Base-by-base conservation (phyloP, 768 basidiomycete species). In the Tulasnella calospora region DNA sequence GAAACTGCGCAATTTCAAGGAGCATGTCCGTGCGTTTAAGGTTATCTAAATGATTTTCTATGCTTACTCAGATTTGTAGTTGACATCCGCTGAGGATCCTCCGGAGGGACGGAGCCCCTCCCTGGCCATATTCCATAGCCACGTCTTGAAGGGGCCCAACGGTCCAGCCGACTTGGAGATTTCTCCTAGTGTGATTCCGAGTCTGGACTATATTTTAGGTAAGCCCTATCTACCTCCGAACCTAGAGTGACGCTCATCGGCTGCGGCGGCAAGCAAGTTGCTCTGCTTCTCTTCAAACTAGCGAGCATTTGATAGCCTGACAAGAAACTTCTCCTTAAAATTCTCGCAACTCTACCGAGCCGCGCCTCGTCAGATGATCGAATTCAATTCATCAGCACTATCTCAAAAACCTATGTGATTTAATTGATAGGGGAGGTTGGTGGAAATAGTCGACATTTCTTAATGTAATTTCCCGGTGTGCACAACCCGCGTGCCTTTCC, bases 201-300 rank as follows among this genome's bases (percentile, higher is more conserved):
- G 35, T 36, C 40, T 76, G 27, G 57, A 76, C 33, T 40, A 55
- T 41, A 67, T 76, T 4, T 15, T 76, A 27, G n/a, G 74, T 75
- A 30, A 30, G 46, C 33, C 6, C 19, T 57, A 10, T 17, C 15
- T 51, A 9, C 33, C 41, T 30, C 38, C 27, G 19, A 19, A 8
- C 7, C 40, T 30, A 4, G 17, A 19, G 21, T 38, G 17, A 46
- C 7, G 30, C 30, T 40, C n/a, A 47, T 5, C 19, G 19, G 13
- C n/a, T 21, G 41, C 41, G 41, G 41, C 41, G 41, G 41, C 12
- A 12, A 75, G 41, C 12, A 12, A 75, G 74, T 75, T 12, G 51
- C 41, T 51, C 36, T 75, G 74, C 35, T 75, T 23, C 44, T 75
- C 74, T 44, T 10, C 13, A 44, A 44, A 15, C 9, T 44, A 8